Base-by-base conservation (phyloP, 306 rosid species). In the Prunus kanzakura region DNA sequence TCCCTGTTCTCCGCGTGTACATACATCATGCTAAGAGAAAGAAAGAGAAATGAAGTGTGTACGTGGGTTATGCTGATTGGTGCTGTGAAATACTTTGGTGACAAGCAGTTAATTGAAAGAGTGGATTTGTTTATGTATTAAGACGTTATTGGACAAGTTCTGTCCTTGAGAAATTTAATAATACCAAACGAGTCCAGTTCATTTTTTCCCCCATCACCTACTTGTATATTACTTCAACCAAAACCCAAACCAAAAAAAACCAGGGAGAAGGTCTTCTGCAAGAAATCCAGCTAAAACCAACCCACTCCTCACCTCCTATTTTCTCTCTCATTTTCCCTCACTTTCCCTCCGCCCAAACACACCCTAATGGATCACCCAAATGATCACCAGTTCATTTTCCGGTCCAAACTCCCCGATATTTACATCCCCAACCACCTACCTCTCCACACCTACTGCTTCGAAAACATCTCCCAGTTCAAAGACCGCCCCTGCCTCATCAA, bases 381-480 rank as follows among this genome's bases (percentile, higher is more conserved):
- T 1, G 56, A 50, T 2, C 69, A 72, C 1, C 86, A 91, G 10
- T 80, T 86, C 86, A 88, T 91, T 67, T 89, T 91, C 91, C 87
- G 84, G 4, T 93, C 98, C 0, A 90, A 89, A n/a, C 90, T 93
- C 58, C 97, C 97, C 0, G 90, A 88, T 72, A 91, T 93, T 55
- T 38, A 79, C 85, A 93, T 93, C 69, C 91, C 98, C 11, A 85
- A 80, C 38, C 94, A 90, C 69, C 97, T 93, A 29, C 97, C 96
- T 0, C 54, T 93, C 10, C 97, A 90, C 79, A 81, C 91, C 13
- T 91, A 93, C 56, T 79, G 88, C 87, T 93, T 93, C 80, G 71
- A 93, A 73, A 88, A 87, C 54, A 66, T 93, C 11, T 75, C 93
- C 14, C 72, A 78, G 4, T 87, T 86, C 79, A 55, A 58, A 6